Conservation (phyloP, 1,284 basidiomycete species). For the Retiboletus fuscus region DNA sequence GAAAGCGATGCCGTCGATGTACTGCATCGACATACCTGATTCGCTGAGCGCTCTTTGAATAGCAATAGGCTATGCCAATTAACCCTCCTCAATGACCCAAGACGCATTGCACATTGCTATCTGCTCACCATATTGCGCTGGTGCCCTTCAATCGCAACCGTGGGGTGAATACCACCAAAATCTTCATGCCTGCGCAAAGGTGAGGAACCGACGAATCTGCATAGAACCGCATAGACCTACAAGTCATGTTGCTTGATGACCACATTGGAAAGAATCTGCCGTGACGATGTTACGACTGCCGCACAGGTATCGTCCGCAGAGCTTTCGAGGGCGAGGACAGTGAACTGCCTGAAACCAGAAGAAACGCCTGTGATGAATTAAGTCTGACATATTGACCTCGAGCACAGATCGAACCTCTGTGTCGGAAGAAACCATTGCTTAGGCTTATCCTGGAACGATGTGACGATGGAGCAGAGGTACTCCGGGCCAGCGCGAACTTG, state of each 20-base stretch:
- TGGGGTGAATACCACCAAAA: constrained; percentile 88
- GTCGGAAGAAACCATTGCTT: neutral
- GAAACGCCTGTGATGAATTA: neutral
- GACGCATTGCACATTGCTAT: no score
- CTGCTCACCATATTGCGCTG: constrained; percentile 70
- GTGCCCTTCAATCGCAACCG: constrained; percentile 79
- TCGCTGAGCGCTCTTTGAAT: constrained; percentile 75
- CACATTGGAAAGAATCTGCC: constrained; percentile 81
- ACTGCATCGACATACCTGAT: constrained; percentile 66
- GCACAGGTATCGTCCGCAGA: constrained; percentile 93
- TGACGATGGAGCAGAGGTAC: no score
- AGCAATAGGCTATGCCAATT: constrained; percentile 73
- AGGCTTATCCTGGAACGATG: neutral
- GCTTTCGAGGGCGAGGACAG: constrained; percentile 83
- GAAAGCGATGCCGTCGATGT: constrained; percentile 90
- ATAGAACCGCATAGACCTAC: constrained; percentile 49
- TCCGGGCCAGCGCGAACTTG: no score
- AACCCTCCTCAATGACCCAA: neutral
- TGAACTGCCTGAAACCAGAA: constrained; percentile 52
- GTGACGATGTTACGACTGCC: constrained; percentile 78
- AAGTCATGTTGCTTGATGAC: constrained; percentile 82
- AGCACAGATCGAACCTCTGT: neutral
- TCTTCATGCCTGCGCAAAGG: constrained; percentile 63
- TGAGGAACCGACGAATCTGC: no score
- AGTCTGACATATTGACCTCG: neutral